These are phyloP conservation scores for Eimeria sp. DNA, from an alignment of 169 alveolate genomes.

Conservation along the genomic window DNA sequence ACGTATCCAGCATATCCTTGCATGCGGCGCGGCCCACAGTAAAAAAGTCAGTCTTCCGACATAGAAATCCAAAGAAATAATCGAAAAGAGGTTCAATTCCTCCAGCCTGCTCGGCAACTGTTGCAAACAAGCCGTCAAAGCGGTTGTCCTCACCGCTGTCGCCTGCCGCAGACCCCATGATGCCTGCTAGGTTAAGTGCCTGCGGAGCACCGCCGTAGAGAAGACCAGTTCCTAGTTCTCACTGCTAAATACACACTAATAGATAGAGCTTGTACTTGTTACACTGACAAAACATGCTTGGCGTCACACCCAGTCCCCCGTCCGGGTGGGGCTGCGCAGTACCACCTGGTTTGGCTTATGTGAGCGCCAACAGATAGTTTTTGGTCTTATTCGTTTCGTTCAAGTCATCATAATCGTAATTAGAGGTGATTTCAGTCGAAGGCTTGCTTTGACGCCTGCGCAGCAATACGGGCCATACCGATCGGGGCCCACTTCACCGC, in stretches of 20 bases:
- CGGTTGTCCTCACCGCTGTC: conserved; percentile 78
- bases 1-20: conserved; percentile 84
- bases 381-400: too few relatives aligned
- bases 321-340: neutral
- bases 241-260: neutral
- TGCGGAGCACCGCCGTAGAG: neutral
- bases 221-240: neutral
- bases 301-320: neutral
- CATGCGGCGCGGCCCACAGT: conserved; percentile 85
- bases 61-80: conserved; percentile 96
- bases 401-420: too few relatives aligned
- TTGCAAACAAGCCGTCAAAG: conserved; percentile 84
- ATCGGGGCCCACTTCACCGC: neutral
- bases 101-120: conserved; percentile 92
- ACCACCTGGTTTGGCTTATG: neutral
- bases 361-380: too few relatives aligned
- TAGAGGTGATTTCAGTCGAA: too few relatives aligned
- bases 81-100: conserved; percentile 97
- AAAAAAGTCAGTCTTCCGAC: conserved; percentile 98
- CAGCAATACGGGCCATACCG: neutral
- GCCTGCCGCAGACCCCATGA: conserved; percentile 52
- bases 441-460: neutral
- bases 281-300: neutral
- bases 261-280: neutral
- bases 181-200: conserved; percentile 21